Base-by-base conservation (phyloP, 495 filamentous ascomycete genomes). In the Hyaloscypha hepaticicola region DNA sequence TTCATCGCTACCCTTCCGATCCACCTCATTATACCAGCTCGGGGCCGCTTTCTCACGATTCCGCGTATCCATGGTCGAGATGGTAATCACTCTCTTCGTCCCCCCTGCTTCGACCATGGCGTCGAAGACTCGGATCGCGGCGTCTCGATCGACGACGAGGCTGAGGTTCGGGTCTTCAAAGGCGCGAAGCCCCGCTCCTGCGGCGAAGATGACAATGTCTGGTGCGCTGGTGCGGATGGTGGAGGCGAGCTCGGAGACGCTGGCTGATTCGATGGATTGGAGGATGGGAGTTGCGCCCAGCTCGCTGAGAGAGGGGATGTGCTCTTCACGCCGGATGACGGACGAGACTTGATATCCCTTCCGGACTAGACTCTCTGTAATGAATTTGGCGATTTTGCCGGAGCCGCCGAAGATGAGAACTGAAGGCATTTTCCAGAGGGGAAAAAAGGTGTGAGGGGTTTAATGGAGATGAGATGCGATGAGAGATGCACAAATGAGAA, bases 371-470 rank as follows among this genome's bases (percentile, higher is more conserved):
- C 63, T 49, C 14, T 68, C 70, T 60, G 72, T 73, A 31, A 77
- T 64, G 58, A 74, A 72, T 27, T 67, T 66, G 51, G 74, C 74
- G 25, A 73, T 59, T 69, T 75, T 77, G 55, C 74, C 74, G 27
- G 66, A 69, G 55, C 74, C 74, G 41, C 74, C 74, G 67, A 77
- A 73, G 38, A 77, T 69, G 49, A 77, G 67, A n/a, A 69, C 72
- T 27, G 53, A 71, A 34, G 69, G 56, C 64, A 65, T 64, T 63
- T 55, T 70, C 5, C 12, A 21, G 45, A 53, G 21, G 41, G 21
- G 26, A 22, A 50, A 50, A 60, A n/a, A 29, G 16, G 50, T 19
- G 26, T 60, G n/a, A n/a, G n/a, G n/a, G n/a, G n/a, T n/a, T 19
- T 58, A 41, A 41, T n/a, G n/a, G n/a, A n/a, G n/a, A n/a, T n/a